Base-by-base conservation (phyloP, 495 filamentous ascomycete species). In the Aspergillus asperescens region DNA sequence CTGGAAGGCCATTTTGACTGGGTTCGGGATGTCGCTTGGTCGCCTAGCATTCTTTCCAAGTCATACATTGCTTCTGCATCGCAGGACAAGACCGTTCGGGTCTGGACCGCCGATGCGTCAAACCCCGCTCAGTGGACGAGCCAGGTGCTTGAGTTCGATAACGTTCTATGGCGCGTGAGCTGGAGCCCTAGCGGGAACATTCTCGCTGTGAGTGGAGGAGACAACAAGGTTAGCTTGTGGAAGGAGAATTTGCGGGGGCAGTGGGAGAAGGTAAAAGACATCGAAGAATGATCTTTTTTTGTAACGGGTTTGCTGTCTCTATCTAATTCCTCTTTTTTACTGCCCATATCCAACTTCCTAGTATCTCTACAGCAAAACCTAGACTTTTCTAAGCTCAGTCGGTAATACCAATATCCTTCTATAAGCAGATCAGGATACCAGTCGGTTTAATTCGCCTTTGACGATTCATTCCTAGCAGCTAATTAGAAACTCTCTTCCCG, bases 161-260 rank as follows among this genome's bases (percentile, higher is more conserved):
- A 82, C 9, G 88, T 90, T 43, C 75, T 95, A 55, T 99, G 94
- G 94, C 82, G 92, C 31, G 93, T 96, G 12, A 95, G 89, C 76
- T 99, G 94, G 94, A 95, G 89, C 61, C 77, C 96, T 58, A 95
- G 89, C 71, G 94, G 94, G 18, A 99, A 99, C 72, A 93, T 97
- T 31, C 76, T 99, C 58, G 94, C 94, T 12, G 90, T 95, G 48
- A 87, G 83, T 60, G 87, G 87, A 5, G 89, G 85, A n/a, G 92
- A 99, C 74, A 99, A 99, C 73, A 90, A 92, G 73, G 91, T 97
- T 27, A 92, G 83, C 49, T 62, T 80, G 58, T 80, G 76, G 76
- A 80, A 80, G 66, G 77, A 80, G 61, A 78, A 79, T 43, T 67
- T 81, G 42, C 77, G 77, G 68, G 83, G 83, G 20, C 76, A 83